Conservation (phyloP, 345 rosid genomes). For the Microthlaspi erraticum region DNA sequence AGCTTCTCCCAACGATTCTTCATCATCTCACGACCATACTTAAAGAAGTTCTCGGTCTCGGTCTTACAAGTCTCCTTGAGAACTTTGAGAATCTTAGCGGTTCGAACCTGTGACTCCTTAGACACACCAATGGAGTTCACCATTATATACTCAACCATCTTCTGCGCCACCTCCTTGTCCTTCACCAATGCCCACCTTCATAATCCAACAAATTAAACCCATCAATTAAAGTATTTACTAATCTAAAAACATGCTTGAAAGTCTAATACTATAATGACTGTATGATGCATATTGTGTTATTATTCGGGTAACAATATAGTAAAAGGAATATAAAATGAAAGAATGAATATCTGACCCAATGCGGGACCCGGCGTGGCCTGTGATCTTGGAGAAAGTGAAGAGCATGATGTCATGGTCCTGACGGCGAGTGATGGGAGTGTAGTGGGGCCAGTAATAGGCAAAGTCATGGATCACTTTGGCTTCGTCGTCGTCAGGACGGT, state of each 20-base stretch:
- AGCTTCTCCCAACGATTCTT: constrained; percentile 71
- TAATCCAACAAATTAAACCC: not conserved
- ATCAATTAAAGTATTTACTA: too few relatives aligned
- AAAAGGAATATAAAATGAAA: not conserved
- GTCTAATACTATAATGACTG: too few relatives aligned
- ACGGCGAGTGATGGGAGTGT: constrained; percentile 65
- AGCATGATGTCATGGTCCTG: constrained; percentile 81
- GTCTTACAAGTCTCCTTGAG: constrained; percentile 49
- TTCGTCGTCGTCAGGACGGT: constrained; percentile 47
- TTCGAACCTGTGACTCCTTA: constrained; percentile 82
- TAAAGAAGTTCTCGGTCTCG: constrained; percentile 60
- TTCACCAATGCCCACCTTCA: constrained; percentile 83
- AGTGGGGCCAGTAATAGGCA: constrained; percentile 95
- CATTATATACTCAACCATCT: constrained; percentile 66
- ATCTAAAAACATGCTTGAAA: not conserved
- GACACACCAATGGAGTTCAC: constrained; percentile 79
- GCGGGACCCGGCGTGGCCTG: constrained; percentile 94
- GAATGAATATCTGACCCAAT: constrained; percentile 61
- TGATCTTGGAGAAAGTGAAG: constrained; percentile 88
- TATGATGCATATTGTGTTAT: too few relatives aligned
- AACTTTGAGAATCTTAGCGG: constrained; percentile 68
- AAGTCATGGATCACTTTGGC: constrained; percentile 77
- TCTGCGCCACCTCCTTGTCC: constrained; percentile 66
- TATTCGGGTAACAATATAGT: too few relatives aligned
- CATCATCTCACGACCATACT: constrained; percentile 55